A percentile compares a stretch with the other conserved stretches of the same genome.
phyloP scores from a whole-genome alignment of 2,329 filamentous ascomycete genomes.

The Cladosporium sp. region DNA sequence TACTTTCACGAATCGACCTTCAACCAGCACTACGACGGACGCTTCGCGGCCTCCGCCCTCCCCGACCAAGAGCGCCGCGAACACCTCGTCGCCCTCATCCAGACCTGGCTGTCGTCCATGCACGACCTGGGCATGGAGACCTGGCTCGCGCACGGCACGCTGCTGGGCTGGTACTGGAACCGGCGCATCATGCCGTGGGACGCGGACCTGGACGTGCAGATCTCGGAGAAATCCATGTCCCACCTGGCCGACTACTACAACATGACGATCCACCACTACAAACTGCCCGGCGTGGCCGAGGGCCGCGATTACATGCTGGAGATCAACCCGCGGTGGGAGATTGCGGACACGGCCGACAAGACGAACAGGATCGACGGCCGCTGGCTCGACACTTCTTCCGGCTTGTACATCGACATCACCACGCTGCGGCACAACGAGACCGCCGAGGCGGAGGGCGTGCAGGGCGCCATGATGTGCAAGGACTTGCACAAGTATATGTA shows the following conservation, averaged over 20 bases:
- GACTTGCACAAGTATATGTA: slow-evolving; percentile 53
- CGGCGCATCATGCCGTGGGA: slow-evolving; percentile 59
- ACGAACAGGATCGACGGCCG: slow-evolving; percentile 57
- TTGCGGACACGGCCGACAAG: slow-evolving; percentile 42
- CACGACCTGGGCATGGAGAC: slow-evolving; percentile 53
- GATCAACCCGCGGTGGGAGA: slow-evolving; percentile 53
- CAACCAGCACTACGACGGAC: slow-evolving; percentile 54
- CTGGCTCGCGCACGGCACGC: slow-evolving; percentile 61
- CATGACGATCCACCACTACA: slow-evolving; percentile 53
- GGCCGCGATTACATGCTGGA: slow-evolving; percentile 51
- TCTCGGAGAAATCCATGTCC: slow-evolving; percentile 52
- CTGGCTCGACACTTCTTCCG: slow-evolving; percentile 58
- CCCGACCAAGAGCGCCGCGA: slow-evolving; percentile 43
- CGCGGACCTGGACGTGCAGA: slow-evolving; percentile 56
- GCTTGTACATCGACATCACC: slow-evolving; percentile 60
- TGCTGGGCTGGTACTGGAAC: slow-evolving; percentile 63
- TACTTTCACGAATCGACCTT: slow-evolving; percentile 52
- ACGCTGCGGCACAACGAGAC: slow-evolving; percentile 47
- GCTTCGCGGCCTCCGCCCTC: slow-evolving; percentile 47
- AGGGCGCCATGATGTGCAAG: slow-evolving; percentile 51
- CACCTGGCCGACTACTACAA: slow-evolving; percentile 58
- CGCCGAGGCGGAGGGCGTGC: slow-evolving; percentile 34
- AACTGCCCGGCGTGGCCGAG: slow-evolving; percentile 19
- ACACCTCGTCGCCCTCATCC: slow-evolving; percentile 50
- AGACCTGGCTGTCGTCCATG: slow-evolving; percentile 54